phyloP scores from a whole-genome alignment of 305 asterid genomes.

The Fraxinus angustifolia region DNA sequence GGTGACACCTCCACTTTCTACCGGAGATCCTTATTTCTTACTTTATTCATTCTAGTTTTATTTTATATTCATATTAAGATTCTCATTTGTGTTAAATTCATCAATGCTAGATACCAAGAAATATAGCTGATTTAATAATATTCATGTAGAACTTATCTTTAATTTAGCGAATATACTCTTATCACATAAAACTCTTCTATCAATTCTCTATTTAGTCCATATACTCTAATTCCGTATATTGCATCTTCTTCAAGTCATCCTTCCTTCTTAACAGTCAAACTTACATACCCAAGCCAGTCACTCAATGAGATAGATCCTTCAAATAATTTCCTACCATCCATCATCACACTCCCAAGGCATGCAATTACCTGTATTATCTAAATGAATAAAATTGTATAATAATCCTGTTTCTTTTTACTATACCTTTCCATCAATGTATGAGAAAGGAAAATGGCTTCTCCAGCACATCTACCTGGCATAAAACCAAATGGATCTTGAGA shows the following conservation, averaged over 20 bases:
- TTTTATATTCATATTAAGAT: neutral
- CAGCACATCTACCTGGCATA: neutral
- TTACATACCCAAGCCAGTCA: neutral
- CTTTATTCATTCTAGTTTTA: neutral
- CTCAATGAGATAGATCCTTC: neutral
- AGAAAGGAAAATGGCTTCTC: neutral
- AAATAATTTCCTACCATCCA: neutral
- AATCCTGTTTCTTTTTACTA: neutral
- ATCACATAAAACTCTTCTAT: neutral
- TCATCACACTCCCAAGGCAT: neutral
- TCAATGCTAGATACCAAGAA: neutral
- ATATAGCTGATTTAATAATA: no score
- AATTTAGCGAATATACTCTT: neutral
- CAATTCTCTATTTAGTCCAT: neutral
- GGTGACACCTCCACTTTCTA: no score
- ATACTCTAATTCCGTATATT: no score
- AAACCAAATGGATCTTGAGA: neutral
- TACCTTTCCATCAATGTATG: neutral
- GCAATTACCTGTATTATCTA: neutral
- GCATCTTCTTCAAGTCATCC: neutral
- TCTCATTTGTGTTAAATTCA: neutral
- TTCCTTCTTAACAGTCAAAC: neutral
- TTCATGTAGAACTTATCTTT: neutral
- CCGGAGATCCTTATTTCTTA: no score
- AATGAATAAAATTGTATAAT: neutral